These are phyloP conservation scores for Glycyrrhiza uralensis DNA, from an alignment of 306 rosid species.

Conservation along the genomic window DNA sequence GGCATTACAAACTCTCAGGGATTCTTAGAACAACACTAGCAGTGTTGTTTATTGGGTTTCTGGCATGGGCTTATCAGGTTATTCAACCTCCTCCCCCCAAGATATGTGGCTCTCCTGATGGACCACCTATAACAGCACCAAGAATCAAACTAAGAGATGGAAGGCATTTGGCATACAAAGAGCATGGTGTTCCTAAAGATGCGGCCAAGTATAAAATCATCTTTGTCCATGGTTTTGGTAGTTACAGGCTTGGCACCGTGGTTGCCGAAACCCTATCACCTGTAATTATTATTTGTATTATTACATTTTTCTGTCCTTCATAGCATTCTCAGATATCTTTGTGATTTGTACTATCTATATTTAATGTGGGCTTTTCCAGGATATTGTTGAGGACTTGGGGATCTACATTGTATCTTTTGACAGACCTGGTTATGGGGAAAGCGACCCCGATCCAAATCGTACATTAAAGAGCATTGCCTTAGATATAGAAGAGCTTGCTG, in stretches of 20 bases:
- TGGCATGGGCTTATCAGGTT: constrained; percentile 77
- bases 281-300: constrained; percentile 33
- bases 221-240: constrained; percentile 49
- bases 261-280: constrained; percentile 47
- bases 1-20: constrained; percentile 46
- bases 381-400: constrained; percentile 53
- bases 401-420: constrained; percentile 69
- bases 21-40: constrained; percentile 45
- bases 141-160: constrained; percentile 84
- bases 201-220: constrained; percentile 67
- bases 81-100: constrained; percentile 71
- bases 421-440: constrained; percentile 95
- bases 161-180: constrained; percentile 82
- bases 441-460: constrained; percentile 85
- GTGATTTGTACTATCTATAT: constrained; percentile 17
- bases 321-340: not conserved
- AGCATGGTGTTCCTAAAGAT: constrained; percentile 70
- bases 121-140: constrained; percentile 67
- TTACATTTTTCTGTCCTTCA: not conserved
- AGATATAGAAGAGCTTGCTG: constrained; percentile 92
- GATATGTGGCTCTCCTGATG: constrained; percentile 73
- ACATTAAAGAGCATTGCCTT: constrained; percentile 64
- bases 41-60: constrained; percentile 55
- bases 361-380: constrained; percentile 41
- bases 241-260: constrained; percentile 65